These are phyloP conservation scores for Exobasidium cylindrosporum DNA, from an alignment of 1,284 basidiomycete genomes.

Conservation along the genomic window DNA sequence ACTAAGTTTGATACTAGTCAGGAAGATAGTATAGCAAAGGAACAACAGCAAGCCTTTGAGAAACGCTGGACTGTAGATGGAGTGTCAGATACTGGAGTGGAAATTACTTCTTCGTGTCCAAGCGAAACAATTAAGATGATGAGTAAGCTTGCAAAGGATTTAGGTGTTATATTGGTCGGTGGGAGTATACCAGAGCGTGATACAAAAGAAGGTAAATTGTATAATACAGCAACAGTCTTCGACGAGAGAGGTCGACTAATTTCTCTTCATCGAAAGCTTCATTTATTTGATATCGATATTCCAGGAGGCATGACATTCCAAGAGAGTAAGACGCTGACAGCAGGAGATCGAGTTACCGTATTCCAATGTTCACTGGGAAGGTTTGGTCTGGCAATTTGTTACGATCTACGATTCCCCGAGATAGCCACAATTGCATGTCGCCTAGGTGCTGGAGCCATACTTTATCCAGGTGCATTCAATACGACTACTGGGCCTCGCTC, in stretches of 20 bases:
- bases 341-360: conserved; percentile 71
- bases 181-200: conserved; percentile 60
- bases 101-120: conserved; percentile 22
- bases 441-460: conserved; percentile 77
- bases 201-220: conserved; percentile 40
- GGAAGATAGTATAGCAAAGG: conserved; percentile 24
- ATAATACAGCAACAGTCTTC: conserved; percentile 64
- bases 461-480: conserved; percentile 66
- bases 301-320: conserved; percentile 96
- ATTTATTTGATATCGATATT: conserved; percentile 97
- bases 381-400: conserved; percentile 84
- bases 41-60: conserved; percentile 27
- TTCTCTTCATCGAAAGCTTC: conserved; percentile 86
- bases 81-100: conserved; percentile 58
- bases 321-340: conserved; percentile 90
- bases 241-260: conserved; percentile 80
- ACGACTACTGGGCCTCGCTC: conserved; percentile 56
- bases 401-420: conserved; percentile 81
- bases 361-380: conserved; percentile 93
- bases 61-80: conserved; percentile 24
- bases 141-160: conserved; percentile 74
- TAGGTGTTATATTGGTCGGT: conserved; percentile 84
- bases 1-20: not conserved
- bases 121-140: conserved; percentile 81
- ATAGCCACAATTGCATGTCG: conserved; percentile 86